A percentile compares a stretch with the other conserved stretches of the same genome.
Evolutionary conservation across 352 stramenopile genomes (phyloP).

Genomic region (Globisporangium lucens): DNA sequence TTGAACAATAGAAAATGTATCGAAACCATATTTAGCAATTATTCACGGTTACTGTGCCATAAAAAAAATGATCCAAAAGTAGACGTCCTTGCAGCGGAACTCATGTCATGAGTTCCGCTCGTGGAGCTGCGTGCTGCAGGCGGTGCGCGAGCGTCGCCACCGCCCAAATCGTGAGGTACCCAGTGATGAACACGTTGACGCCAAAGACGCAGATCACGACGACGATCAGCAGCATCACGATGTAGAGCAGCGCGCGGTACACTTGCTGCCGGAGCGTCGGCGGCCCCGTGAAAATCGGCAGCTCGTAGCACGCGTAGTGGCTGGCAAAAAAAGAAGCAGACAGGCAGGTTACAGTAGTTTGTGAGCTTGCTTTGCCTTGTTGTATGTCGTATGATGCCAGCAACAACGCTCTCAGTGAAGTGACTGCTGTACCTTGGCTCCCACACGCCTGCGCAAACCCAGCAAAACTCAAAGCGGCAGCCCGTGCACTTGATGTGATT

Average conservation of each 20-base stretch:
- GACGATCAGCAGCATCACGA: conserved; percentile 47
- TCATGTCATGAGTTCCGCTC: not conserved
- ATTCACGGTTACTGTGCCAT: too few species aligned
- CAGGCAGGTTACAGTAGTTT: too few species aligned
- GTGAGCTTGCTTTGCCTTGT: not conserved
- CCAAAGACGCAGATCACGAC: conserved; percentile 51
- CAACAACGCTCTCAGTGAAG: not conserved
- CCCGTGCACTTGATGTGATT: not conserved
- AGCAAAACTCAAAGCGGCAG: not conserved
- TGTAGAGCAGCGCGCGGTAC: conserved; percentile 19
- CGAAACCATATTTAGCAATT: too few species aligned
- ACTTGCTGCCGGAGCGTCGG: conserved; percentile 30
- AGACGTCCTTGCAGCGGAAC: too few species aligned
- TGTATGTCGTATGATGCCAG: not conserved
- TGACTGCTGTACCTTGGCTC: conserved; percentile 22
- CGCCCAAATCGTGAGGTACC: conserved; percentile 28
- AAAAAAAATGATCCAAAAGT: too few species aligned
- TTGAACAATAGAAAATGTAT: too few species aligned
- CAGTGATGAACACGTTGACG: conserved; percentile 47
- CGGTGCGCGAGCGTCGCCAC: conserved; percentile 10
- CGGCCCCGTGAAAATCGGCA: conserved; percentile 40
- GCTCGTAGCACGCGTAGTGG: conserved; percentile 71
- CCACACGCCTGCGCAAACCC: conserved; percentile 43
- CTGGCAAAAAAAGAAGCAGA: conserved; percentile 16
- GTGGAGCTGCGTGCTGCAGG: not conserved